Percentiles rank a stretch among this genome's conserved stretches.
These are phyloP conservation scores for Chaetoceros muelleri DNA, from an alignment of 108 stramenopile species.

Conservation along the genomic window DNA sequence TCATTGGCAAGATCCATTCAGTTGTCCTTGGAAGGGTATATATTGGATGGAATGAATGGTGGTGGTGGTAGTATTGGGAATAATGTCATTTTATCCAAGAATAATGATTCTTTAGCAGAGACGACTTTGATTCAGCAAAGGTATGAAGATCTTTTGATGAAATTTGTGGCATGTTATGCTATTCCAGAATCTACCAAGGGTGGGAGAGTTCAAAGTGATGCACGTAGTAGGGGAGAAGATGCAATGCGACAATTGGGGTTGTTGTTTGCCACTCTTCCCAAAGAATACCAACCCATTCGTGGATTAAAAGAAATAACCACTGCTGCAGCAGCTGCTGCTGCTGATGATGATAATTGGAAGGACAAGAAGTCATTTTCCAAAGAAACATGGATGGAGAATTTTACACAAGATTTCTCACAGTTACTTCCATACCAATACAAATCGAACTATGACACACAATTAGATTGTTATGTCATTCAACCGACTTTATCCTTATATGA, in stretches of 20 bases:
- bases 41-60: not conserved
- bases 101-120: not conserved
- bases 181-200: too few species aligned
- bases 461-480: constrained; percentile 21
- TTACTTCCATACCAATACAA: constrained; percentile 33
- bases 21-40: constrained; percentile 10
- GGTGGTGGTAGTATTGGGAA: not conserved
- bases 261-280: constrained; percentile 59
- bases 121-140: not conserved
- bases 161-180: constrained; percentile 27
- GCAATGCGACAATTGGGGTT: constrained; percentile 42
- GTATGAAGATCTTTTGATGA: constrained; percentile 6
- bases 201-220: too few species aligned
- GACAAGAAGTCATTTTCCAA: not conserved
- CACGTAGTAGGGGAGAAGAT: too few species aligned
- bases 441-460: constrained; percentile 1
- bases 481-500: constrained; percentile 37
- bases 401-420: constrained; percentile 16
- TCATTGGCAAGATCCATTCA: constrained; percentile 49
- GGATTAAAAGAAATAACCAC: constrained; percentile 6
- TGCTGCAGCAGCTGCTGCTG: not conserved
- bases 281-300: constrained; percentile 47
- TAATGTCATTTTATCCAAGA: not conserved
- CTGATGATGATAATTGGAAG: too few species aligned
- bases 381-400: constrained; percentile 6